These are phyloP conservation scores for Colletotrichum sp. DNA, from an alignment of 2,329 filamentous ascomycete genomes.

Conservation along the genomic window DNA sequence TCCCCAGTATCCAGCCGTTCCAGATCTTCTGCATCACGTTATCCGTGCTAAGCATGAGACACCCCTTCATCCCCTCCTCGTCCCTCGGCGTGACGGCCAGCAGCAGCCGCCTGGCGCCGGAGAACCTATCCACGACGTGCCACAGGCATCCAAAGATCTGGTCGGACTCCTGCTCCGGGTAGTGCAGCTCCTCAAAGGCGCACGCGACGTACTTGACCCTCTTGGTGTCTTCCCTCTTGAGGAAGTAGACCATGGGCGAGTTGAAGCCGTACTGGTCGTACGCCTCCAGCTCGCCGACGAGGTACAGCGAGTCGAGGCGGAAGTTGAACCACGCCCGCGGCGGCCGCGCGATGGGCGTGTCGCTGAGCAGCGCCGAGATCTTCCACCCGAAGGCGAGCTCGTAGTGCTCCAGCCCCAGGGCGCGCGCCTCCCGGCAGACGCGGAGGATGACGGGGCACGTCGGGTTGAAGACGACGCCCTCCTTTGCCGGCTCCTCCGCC, in stretches of 20 bases:
- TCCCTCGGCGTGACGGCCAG: slow-evolving; percentile 46
- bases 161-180: slow-evolving; percentile 45
- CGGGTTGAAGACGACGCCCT: slow-evolving; percentile 25
- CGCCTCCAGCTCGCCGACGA: slow-evolving; percentile 54
- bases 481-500: slow-evolving; percentile 5
- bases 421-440: slow-evolving; percentile 47
- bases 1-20: slow-evolving; percentile 49
- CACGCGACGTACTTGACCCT: slow-evolving; percentile 50
- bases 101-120: slow-evolving; percentile 37
- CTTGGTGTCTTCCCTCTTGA: slow-evolving; percentile 44
- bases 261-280: slow-evolving; percentile 51
- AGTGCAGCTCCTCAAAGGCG: slow-evolving; percentile 48
- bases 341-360: slow-evolving; percentile 36
- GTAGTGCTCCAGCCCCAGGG: slow-evolving; percentile 47
- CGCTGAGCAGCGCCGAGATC: slow-evolving; percentile 44
- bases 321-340: slow-evolving; percentile 55
- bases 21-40: slow-evolving; percentile 54
- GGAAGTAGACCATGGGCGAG: slow-evolving; percentile 54
- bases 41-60: slow-evolving; percentile 33
- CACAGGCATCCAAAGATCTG: slow-evolving; percentile 53
- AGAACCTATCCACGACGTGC: slow-evolving; percentile 53
- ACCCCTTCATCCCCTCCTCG: slow-evolving; percentile 31
- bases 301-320: slow-evolving; percentile 48
- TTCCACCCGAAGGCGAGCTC: slow-evolving; percentile 52
- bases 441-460: slow-evolving; percentile 48